A percentile compares a stretch with the other conserved stretches of the same genome.
phyloP scores from a whole-genome alignment of 1,139 yeast genomes.

The Blastobotrys buckinghamii region DNA sequence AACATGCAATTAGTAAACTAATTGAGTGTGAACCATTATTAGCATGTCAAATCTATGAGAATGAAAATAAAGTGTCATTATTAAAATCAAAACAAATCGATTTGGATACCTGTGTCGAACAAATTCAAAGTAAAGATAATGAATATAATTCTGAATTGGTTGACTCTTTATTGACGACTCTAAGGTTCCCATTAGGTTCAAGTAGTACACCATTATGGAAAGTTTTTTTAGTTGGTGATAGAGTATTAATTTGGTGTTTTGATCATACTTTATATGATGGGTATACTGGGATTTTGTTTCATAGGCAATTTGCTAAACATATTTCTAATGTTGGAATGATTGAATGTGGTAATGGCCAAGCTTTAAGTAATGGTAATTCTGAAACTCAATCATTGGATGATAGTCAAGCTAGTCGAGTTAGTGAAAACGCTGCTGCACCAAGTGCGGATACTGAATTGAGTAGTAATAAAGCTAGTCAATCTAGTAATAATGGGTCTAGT shows the following conservation, averaged over 20 bases:
- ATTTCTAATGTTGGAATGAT: not conserved
- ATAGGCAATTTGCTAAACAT: constrained; percentile 9
- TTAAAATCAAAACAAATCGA: not conserved
- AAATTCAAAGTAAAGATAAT: not conserved
- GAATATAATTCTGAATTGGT: constrained; percentile 1
- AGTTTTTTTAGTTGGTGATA: constrained; percentile 15
- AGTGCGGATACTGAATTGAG: no score
- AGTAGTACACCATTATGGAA: constrained; percentile 20
- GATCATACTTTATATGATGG: constrained; percentile 24
- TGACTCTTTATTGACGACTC: constrained; percentile 1
- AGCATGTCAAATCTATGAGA: not conserved
- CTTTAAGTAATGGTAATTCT: not conserved
- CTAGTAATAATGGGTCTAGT: not conserved
- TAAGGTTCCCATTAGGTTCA: not conserved
- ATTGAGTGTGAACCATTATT: constrained; percentile 4
- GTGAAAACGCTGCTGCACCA: no score
- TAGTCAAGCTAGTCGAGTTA: not conserved
- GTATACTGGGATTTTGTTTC: constrained; percentile 20
- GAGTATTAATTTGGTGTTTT: constrained; percentile 18
- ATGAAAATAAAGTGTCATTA: not conserved
- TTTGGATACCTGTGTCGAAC: not conserved
- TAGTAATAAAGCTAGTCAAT: not conserved
- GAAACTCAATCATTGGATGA: not conserved
- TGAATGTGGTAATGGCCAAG: no score
- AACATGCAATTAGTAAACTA: not conserved